Conservation (phyloP, 2,329 filamentous ascomycete species). For the Dothideomycetes sp. region DNA sequence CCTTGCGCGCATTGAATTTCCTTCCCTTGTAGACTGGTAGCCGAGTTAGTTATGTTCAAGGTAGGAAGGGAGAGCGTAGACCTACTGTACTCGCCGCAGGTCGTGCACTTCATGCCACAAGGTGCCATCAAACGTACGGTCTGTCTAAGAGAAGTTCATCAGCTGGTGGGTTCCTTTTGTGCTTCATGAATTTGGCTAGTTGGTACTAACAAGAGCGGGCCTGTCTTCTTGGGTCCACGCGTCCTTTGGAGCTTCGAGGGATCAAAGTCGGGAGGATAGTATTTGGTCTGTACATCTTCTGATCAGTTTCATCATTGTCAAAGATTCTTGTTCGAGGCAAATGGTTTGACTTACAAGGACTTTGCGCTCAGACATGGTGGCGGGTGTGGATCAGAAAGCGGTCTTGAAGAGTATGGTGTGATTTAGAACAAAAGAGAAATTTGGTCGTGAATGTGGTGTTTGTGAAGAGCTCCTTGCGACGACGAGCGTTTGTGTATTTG, state of each 20-base stretch:
- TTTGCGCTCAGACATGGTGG: slow-evolving; percentile 75
- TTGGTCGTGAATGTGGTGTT: too few species aligned
- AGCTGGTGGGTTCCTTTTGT: too few species aligned
- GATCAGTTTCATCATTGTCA: not conserved
- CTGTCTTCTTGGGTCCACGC: slow-evolving; percentile 59
- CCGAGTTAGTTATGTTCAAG: not conserved
- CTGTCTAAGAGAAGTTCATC: too few species aligned
- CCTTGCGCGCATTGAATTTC: slow-evolving; percentile 93
- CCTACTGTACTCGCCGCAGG: slow-evolving; percentile 59
- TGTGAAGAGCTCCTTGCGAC: too few species aligned
- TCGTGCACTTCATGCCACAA: slow-evolving; percentile 67
- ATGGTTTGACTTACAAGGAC: slow-evolving; percentile 41
- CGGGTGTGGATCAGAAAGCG: too few species aligned
- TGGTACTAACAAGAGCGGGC: too few species aligned
- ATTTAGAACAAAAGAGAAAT: too few species aligned
- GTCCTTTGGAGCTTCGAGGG: slow-evolving; percentile 64
- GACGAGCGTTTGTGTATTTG: too few species aligned
- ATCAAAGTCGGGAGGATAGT: slow-evolving; percentile 76
- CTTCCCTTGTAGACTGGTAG: slow-evolving; percentile 54
- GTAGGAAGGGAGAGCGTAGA: not conserved
- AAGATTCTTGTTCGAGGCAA: not conserved
- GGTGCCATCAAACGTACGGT: slow-evolving; percentile 87
- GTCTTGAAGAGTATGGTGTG: too few species aligned
- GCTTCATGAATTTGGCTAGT: too few species aligned
- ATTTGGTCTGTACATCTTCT: slow-evolving; percentile 34